Percentiles rank a stretch among this genome's conserved stretches.
Conservation (phyloP, 2,329 filamentous ascomycete species). For the Venturia carpophila region DNA sequence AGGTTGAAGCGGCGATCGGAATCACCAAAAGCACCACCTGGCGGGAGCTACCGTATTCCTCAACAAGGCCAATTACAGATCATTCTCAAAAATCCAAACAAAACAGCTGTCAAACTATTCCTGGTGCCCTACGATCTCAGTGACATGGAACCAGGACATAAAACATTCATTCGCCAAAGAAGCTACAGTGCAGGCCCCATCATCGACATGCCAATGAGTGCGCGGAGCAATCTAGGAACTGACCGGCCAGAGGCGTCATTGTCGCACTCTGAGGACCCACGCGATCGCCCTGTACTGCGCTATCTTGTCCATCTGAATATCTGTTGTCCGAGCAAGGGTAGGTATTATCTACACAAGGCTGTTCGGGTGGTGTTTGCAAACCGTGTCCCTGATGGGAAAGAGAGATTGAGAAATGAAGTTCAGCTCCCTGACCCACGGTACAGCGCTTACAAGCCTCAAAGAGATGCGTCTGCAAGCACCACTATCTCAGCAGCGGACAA, state of each 20-base stretch:
- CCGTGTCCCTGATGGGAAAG: constrained; percentile 88
- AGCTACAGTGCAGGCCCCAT: constrained; percentile 85
- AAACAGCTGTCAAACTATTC: constrained; percentile 94
- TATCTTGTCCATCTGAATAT: constrained; percentile 93
- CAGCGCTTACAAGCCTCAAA: constrained; percentile 66
- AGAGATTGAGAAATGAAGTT: constrained; percentile 82
- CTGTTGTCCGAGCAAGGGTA: constrained; percentile 73
- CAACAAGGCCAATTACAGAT: constrained; percentile 92
- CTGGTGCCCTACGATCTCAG: constrained; percentile 85
- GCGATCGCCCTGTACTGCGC: constrained; percentile 66
- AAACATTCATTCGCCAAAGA: constrained; percentile 91
- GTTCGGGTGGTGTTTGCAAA: constrained; percentile 96
- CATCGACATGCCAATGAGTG: constrained; percentile 57
- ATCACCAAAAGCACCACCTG: constrained; percentile 61
- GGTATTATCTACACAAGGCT: constrained; percentile 84
- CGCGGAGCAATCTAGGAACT: constrained; percentile 41
- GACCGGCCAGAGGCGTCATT: constrained; percentile 47
- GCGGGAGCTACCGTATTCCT: constrained; percentile 88
- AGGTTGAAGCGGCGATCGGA: constrained; percentile 47
- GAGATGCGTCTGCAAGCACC: constrained; percentile 22
- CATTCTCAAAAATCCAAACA: constrained; percentile 96
- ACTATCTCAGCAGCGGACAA: constrained; percentile 24
- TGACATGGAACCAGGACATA: constrained; percentile 88
- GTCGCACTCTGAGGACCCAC: constrained; percentile 41
- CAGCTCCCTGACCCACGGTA: constrained; percentile 83